Base-by-base conservation (phyloP, 1,284 basidiomycete genomes). In the Moesziomyces sp. region DNA sequence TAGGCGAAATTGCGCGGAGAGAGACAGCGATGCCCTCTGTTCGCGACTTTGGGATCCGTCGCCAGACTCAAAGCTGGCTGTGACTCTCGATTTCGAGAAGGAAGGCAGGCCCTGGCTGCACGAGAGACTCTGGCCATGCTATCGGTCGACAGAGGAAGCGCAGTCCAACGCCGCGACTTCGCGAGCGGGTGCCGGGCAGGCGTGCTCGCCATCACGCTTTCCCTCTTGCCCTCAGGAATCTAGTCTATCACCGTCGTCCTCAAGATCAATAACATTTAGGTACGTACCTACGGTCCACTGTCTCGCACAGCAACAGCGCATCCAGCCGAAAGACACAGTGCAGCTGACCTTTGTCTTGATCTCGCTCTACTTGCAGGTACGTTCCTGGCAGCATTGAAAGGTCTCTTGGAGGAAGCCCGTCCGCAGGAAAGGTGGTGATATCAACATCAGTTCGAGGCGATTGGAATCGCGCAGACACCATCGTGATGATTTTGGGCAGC, bases 201-300 rank as follows among this genome's bases (percentile, higher is more conserved):
- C 33, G 51, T 54, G 58, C 45, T 71, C 62, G 58, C 62, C 68
- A 68, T 64, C 70, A 59, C 18, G 40, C 57, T 46, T 60, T 60
- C 50, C 45, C 47, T 57, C 52, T 45, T 49, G 52, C 54, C 65
- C 65, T 40, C 56, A 66, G 69, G 63, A 66, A 69, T 69, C 47
- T 63, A 64, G 49, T 54, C 49, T 47, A 58, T 52, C 62, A 43
- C 56, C 54, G 58, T 69, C 66, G 52, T 55, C 71, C 71, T 74
- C 71, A 74, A 74, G 71, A 74, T 69, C 65, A 65, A 74, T 48
- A 62, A 58, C 26, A 61, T 61, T 52, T 66, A 74, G 71, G 71
- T 74, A 64, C 35, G 71, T 66, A 9, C 26, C 26, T 21, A 1
- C 9, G 24, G 16, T 9, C 19, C 2, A 23, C 26, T 45, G 38